A percentile compares a stretch with the other conserved stretches of the same genome.
These are phyloP conservation scores for Phytophthora cryptogea DNA, from an alignment of 352 stramenopile genomes.

Conservation along the genomic window DNA sequence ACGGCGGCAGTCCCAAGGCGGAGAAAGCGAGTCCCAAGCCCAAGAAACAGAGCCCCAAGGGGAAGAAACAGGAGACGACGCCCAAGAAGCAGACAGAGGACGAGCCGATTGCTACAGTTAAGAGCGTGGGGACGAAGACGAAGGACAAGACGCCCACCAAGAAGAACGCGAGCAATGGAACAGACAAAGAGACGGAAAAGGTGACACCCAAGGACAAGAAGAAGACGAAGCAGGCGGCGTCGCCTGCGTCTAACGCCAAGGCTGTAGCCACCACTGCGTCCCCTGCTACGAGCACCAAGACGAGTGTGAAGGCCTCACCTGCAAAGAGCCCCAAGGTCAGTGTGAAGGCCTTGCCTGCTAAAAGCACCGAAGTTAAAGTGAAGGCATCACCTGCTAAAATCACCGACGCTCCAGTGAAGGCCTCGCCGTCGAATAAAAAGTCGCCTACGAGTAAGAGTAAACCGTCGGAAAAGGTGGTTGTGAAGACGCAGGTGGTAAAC, in stretches of 20 bases:
- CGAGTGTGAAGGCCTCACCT: neutral
- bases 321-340: neutral
- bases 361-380: slow-evolving; percentile 7
- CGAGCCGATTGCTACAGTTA: slow-evolving; percentile 13
- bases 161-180: slow-evolving; percentile 3
- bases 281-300: slow-evolving; percentile 1
- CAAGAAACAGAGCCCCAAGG: slow-evolving; percentile 14
- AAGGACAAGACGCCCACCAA: slow-evolving; percentile 26
- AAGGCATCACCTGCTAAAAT: slow-evolving; percentile 19
- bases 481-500: slow-evolving; percentile 12
- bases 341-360: slow-evolving; percentile 7
- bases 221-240: slow-evolving; percentile 17
- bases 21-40: slow-evolving; percentile 8
- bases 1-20: slow-evolving; percentile 12
- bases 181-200: slow-evolving; percentile 1
- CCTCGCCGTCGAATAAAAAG: slow-evolving; percentile 16
- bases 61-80: slow-evolving; percentile 20
- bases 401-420: slow-evolving; percentile 2
- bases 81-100: slow-evolving; percentile 22
- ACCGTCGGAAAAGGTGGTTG: slow-evolving; percentile 8
- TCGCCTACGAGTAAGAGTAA: slow-evolving; percentile 11
- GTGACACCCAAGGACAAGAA: slow-evolving; percentile 21
- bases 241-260: slow-evolving; percentile 1
- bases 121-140: slow-evolving; percentile 12
- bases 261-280: slow-evolving; percentile 6